A percentile compares a stretch with the other conserved stretches of the same genome.
Evolutionary conservation across 2,329 filamentous ascomycete species (phyloP).

Genomic region (Ophiostoma angusticollis): DNA sequence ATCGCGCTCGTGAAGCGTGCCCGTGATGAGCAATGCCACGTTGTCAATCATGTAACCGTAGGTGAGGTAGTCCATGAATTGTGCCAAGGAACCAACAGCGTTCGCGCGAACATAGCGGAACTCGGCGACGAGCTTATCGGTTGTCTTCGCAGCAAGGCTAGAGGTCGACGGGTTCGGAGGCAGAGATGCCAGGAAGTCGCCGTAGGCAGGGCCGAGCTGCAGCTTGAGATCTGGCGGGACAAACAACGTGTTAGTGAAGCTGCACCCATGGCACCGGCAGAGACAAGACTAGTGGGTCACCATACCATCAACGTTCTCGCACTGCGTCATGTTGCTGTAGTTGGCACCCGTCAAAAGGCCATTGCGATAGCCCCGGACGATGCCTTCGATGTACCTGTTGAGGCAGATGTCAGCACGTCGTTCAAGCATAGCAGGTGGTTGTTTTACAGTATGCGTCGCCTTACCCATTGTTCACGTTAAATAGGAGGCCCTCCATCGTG

Average conservation of each 20-base stretch:
- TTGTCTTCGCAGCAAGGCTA: constrained; percentile 84
- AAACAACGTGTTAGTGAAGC: too few species aligned
- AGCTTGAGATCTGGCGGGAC: constrained; percentile 72
- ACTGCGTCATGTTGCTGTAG: constrained; percentile 94
- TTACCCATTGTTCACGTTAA: constrained; percentile 88
- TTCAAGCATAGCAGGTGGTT: neutral
- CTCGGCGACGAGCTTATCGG: constrained; percentile 94
- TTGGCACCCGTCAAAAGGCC: constrained; percentile 77
- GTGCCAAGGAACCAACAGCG: constrained; percentile 76
- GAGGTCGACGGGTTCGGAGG: constrained; percentile 96
- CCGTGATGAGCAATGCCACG: constrained; percentile 92
- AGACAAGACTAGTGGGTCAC: constrained; percentile 2
- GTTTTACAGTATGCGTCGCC: constrained; percentile 16
- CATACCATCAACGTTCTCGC: constrained; percentile 90
- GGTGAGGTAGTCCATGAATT: constrained; percentile 96
- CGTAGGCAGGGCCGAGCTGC: constrained; percentile 90
- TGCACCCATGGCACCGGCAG: neutral
- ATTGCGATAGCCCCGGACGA: constrained; percentile 94
- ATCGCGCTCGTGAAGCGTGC: constrained; percentile 92
- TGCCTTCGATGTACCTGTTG: constrained; percentile 86
- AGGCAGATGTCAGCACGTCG: constrained; percentile 2
- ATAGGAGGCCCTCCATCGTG: constrained; percentile 81
- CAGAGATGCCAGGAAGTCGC: constrained; percentile 87
- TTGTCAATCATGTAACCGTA: constrained; percentile 99
- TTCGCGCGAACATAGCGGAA: constrained; percentile 95